Evolutionary conservation across 495 filamentous ascomycete genomes (phyloP).

Genomic region (Aspergillus sclerotiicarbonarius): DNA sequence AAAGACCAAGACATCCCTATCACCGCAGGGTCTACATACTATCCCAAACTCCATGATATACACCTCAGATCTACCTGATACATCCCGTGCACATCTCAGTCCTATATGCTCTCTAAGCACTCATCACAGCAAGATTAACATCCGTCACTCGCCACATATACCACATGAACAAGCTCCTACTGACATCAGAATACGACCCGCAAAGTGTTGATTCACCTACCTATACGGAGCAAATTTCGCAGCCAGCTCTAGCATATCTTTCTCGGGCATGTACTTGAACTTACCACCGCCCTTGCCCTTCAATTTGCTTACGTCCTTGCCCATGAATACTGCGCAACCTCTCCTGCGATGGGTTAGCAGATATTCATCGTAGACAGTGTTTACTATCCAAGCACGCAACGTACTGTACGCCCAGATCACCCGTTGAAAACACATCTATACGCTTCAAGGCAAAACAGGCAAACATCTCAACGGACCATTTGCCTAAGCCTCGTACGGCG

Average conservation of each 20-base stretch:
- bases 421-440: constrained; percentile 88
- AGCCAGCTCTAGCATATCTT: constrained; percentile 82
- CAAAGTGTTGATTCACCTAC: constrained; percentile 48
- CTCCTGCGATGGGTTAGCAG: constrained; percentile 41
- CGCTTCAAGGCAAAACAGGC: constrained; percentile 87
- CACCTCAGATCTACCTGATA: neutral
- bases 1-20: no score
- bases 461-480: constrained; percentile 98
- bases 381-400: constrained; percentile 23
- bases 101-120: constrained; percentile 14
- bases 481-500: constrained; percentile 83
- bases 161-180: constrained; percentile 76
- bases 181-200: constrained; percentile 14
- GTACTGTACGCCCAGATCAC: constrained; percentile 90
- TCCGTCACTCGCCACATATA: constrained; percentile 88
- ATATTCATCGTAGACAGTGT: no score
- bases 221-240: constrained; percentile 82
- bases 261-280: constrained; percentile 95
- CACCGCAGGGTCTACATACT: no score
- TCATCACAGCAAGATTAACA: constrained; percentile 68
- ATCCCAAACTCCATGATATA: neutral
- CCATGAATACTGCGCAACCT: constrained; percentile 86
- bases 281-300: constrained; percentile 82
- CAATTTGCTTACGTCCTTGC: constrained; percentile 76
- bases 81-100: neutral